These are phyloP conservation scores for Fagus crenata DNA, from an alignment of 306 rosid genomes.

Conservation along the genomic window DNA sequence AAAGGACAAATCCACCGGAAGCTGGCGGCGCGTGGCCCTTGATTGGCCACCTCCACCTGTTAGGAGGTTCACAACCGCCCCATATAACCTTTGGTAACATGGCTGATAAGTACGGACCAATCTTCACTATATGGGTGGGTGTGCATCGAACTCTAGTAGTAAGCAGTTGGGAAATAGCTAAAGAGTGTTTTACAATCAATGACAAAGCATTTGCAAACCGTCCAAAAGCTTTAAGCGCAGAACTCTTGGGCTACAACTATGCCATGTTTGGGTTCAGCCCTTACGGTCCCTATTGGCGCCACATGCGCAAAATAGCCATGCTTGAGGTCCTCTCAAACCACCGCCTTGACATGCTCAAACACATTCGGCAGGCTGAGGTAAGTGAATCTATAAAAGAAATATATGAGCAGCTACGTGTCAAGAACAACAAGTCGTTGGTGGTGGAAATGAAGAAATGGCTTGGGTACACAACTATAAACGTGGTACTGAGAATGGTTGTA, in stretches of 20 bases:
- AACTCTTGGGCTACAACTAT: slow-evolving; percentile 19
- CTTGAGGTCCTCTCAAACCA: slow-evolving; percentile 24
- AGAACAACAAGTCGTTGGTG: not conserved
- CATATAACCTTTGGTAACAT: slow-evolving; percentile 29
- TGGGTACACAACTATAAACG: slow-evolving; percentile 19
- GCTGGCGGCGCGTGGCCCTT: slow-evolving; percentile 23
- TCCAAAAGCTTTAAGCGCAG: slow-evolving; percentile 9
- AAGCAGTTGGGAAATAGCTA: slow-evolving; percentile 19
- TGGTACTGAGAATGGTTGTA: slow-evolving; percentile 18
- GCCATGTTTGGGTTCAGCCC: slow-evolving; percentile 31
- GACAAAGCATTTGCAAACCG: slow-evolving; percentile 28
- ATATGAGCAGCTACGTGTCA: not conserved
- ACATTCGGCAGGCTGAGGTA: slow-evolving; percentile 20
- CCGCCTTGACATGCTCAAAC: slow-evolving; percentile 16
- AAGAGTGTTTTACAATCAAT: slow-evolving; percentile 32
- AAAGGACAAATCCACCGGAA: slow-evolving; percentile 11
- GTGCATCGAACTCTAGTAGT: slow-evolving; percentile 6
- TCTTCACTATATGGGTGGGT: slow-evolving; percentile 26
- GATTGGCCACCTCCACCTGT: slow-evolving; percentile 26
- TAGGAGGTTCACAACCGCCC: slow-evolving; percentile 10
- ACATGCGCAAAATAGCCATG: slow-evolving; percentile 28
- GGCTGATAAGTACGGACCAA: slow-evolving; percentile 32
- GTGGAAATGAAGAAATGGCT: slow-evolving; percentile 45
- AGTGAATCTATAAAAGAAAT: not conserved
- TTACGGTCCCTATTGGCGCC: slow-evolving; percentile 34